Evolutionary conservation across 2,329 filamentous ascomycete genomes (phyloP).

Genomic region (Penicillium thymicola): DNA sequence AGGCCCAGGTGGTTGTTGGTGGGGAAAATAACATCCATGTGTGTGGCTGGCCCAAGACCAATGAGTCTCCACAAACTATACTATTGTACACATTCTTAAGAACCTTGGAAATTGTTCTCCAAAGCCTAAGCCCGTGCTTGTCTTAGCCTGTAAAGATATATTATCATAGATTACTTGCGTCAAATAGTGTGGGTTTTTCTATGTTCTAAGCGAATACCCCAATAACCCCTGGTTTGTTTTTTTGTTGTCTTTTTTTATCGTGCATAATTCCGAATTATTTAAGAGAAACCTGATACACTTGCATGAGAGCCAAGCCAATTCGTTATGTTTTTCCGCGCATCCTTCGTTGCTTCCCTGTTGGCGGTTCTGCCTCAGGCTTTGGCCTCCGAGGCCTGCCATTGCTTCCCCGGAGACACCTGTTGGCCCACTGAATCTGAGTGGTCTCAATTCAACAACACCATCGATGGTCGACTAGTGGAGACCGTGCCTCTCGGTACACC

Average conservation of each 20-base stretch:
- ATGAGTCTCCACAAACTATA: background rate
- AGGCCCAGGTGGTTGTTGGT: too few relatives aligned
- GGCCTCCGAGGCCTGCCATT: constrained; percentile 38
- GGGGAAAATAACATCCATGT: background rate
- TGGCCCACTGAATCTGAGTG: constrained; percentile 53
- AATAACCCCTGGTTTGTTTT: background rate
- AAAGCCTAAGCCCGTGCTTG: background rate
- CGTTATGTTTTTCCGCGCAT: background rate
- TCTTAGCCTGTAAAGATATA: background rate
- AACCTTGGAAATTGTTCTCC: background rate
- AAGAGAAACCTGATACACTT: background rate
- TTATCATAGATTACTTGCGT: background rate
- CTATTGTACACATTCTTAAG: too few relatives aligned
- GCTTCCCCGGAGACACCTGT: constrained; percentile 51
- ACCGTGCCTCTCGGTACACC: constrained; percentile 52
- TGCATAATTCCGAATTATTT: background rate
- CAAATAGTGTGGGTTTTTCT: background rate
- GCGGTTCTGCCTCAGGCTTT: background rate
- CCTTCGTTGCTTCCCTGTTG: constrained; percentile 1
- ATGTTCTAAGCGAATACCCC: background rate
- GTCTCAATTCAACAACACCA: constrained; percentile 51
- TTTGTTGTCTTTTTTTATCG: background rate
- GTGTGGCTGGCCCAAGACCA: background rate
- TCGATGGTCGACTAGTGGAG: constrained; percentile 51
- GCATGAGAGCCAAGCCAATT: background rate